These are phyloP conservation scores for Alternaria sp. DNA, from an alignment of 2,329 filamentous ascomycete genomes.

Conservation along the genomic window DNA sequence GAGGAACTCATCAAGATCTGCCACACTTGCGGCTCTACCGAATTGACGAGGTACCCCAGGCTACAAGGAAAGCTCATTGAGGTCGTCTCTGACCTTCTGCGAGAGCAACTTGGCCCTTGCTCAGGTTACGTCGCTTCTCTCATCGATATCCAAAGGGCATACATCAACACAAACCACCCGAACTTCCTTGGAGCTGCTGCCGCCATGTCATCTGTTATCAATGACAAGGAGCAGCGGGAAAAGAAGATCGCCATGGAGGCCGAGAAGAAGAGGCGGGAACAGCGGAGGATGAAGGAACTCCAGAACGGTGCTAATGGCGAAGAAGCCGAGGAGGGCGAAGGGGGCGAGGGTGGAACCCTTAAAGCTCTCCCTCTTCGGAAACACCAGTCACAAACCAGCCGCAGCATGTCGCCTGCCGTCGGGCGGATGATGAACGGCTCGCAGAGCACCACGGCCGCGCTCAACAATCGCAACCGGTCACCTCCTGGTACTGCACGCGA, in stretches of 20 bases:
- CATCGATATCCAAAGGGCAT: conserved; percentile 95
- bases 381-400: conserved; percentile 64
- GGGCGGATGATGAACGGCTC: conserved; percentile 68
- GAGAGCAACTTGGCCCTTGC: conserved; percentile 87
- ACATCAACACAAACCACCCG: conserved; percentile 99
- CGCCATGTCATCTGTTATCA: conserved; percentile 96
- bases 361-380: conserved; percentile 66
- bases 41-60: conserved; percentile 88
- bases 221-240: conserved; percentile 92
- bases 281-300: conserved; percentile 80
- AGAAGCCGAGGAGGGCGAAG: conserved; percentile 70
- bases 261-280: conserved; percentile 85
- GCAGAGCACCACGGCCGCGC: conserved; percentile 63
- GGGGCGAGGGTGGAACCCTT: conserved; percentile 58
- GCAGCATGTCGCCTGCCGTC: conserved; percentile 84
- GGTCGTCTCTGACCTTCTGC: conserved; percentile 92
- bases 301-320: conserved; percentile 64
- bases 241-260: conserved; percentile 80
- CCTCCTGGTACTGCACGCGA: conserved; percentile 72
- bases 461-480: conserved; percentile 69
- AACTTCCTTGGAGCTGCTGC: conserved; percentile 97
- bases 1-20: conserved; percentile 99
- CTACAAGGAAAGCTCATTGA: conserved; percentile 97
- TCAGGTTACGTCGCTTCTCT: conserved; percentile 94
- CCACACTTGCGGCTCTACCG: conserved; percentile 95